Percentiles rank a stretch among this genome's conserved stretches.
Evolutionary conservation across 306 rosid genomes (phyloP).

Genomic region (Fragaria iinumae): DNA sequence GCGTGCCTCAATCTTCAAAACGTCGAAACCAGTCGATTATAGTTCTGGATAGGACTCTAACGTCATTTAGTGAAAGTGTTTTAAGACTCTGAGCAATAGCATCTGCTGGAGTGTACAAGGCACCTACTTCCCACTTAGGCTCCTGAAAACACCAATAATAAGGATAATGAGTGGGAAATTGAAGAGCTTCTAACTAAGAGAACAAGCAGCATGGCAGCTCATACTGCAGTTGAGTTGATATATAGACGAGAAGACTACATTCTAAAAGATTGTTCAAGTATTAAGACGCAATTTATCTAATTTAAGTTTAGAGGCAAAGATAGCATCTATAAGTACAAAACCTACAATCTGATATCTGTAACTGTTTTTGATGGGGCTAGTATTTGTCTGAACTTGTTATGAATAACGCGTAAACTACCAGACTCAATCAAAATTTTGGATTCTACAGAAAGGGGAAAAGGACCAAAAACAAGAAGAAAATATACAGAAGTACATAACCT

Average conservation of each 20-base stretch:
- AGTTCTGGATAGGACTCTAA: constrained; percentile 55
- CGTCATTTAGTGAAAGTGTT: constrained; percentile 65
- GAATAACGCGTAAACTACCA: neutral
- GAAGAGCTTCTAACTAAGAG: neutral
- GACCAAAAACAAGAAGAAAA: neutral
- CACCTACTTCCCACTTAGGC: constrained; percentile 87
- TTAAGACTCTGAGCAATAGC: constrained; percentile 82
- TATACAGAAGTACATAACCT: neutral
- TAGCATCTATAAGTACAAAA: neutral
- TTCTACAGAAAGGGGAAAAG: neutral
- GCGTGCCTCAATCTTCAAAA: constrained; percentile 47
- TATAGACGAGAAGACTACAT: neutral
- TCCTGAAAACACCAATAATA: constrained; percentile 44
- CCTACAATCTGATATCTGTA: neutral
- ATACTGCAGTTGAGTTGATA: neutral
- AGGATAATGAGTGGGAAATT: neutral
- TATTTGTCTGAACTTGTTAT: neutral
- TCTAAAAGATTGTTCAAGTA: neutral
- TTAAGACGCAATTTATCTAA: neutral
- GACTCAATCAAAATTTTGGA: neutral
- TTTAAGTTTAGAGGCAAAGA: neutral
- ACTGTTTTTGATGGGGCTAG: neutral
- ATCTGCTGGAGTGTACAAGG: constrained; percentile 84
- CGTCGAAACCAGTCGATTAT: constrained; percentile 67
- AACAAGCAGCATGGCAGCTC: neutral